Evolutionary conservation across 371 early-diverging fungal genomes (phyloP).

Genomic region (Zychaea mexicana): DNA sequence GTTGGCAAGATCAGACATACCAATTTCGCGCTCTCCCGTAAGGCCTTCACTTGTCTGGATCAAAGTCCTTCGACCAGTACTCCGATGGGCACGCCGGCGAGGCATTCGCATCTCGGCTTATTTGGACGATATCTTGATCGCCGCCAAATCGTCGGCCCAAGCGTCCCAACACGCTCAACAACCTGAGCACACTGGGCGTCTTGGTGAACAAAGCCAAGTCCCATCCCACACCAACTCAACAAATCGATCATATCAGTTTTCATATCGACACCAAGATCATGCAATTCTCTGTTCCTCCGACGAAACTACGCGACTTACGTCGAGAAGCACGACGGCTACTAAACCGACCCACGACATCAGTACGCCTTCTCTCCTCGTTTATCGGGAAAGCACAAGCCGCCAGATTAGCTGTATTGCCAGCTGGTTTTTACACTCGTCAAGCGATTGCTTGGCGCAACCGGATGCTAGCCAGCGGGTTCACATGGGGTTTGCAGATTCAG

Average conservation of each 20-base stretch:
- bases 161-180: not conserved
- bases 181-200: conserved; percentile 20
- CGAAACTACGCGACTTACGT: conserved; percentile 16
- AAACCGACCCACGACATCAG: not conserved
- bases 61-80: conserved; percentile 26
- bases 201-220: conserved; percentile 27
- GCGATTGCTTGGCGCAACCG: conserved; percentile 5
- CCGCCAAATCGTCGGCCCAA: conserved; percentile 6
- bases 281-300: conserved; percentile 9
- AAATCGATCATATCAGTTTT: conserved; percentile 24
- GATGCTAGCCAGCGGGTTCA: not conserved
- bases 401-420: conserved; percentile 26
- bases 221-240: conserved; percentile 15
- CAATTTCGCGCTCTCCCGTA: too few species aligned
- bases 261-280: conserved; percentile 13
- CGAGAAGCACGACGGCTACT: conserved; percentile 9
- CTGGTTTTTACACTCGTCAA: conserved; percentile 15
- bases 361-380: conserved; percentile 19
- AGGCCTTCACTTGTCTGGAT: too few species aligned
- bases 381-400: conserved; percentile 26
- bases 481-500: not conserved
- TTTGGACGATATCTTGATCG: conserved; percentile 30
- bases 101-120: conserved; percentile 27
- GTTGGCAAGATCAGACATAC: too few species aligned
- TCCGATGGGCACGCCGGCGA: conserved; percentile 27